Percentiles rank a stretch among this genome's conserved stretches.
Evolutionary conservation across 73 alveolate species (phyloP).

Genomic region (Paramecium sonneborni): DNA sequence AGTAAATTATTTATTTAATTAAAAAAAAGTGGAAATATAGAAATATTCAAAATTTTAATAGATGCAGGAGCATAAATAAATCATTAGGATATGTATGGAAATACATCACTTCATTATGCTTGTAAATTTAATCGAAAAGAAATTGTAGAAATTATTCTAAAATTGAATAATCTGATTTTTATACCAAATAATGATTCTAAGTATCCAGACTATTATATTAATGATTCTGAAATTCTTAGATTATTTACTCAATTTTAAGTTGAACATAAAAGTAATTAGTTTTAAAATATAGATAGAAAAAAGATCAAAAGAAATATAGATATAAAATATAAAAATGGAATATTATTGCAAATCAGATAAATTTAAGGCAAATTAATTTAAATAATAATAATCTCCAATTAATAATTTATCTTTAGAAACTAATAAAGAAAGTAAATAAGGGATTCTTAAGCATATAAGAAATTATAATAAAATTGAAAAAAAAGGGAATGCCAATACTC

Average conservation of each 20-base stretch:
- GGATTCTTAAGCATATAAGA: background rate
- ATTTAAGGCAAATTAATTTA: background rate
- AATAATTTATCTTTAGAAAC: background rate
- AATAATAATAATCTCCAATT: background rate
- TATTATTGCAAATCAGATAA: background rate
- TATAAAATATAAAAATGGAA: background rate
- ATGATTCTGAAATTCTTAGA: background rate
- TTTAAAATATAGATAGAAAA: background rate
- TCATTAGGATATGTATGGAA: slow-evolving; percentile 15
- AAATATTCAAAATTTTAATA: background rate
- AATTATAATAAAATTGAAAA: background rate
- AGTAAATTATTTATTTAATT: background rate
- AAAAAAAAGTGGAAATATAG: background rate
- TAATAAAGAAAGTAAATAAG: background rate
- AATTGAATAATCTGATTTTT: background rate
- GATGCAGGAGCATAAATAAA: slow-evolving; percentile 10
- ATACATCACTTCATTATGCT: background rate
- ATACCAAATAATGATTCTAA: background rate
- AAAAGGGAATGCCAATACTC: background rate
- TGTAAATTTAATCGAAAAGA: background rate
- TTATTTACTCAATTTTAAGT: background rate
- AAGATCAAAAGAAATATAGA: background rate
- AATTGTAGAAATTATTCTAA: background rate
- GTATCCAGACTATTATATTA: background rate
- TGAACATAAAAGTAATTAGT: background rate